Evolutionary conservation across 2,329 filamentous ascomycete species (phyloP).

Genomic region (Pseudogymnoascus sp.): DNA sequence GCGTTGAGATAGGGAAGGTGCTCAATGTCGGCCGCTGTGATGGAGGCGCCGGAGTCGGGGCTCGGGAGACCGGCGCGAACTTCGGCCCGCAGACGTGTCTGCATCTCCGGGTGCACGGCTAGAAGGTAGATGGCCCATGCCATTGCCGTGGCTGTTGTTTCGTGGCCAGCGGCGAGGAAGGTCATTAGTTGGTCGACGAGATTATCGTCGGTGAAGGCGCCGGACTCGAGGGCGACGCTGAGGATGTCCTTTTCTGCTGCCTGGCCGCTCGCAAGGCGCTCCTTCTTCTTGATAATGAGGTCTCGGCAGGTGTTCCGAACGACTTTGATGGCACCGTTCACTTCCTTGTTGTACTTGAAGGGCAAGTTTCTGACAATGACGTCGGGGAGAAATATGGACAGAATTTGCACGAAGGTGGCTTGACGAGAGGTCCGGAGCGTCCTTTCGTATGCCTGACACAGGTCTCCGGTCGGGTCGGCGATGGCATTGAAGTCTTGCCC

Average conservation of each 20-base stretch:
- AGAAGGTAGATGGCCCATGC: slow-evolving; percentile 70
- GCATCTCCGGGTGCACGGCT: slow-evolving; percentile 55
- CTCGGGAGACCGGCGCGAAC: slow-evolving; percentile 53
- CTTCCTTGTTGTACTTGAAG: slow-evolving; percentile 59
- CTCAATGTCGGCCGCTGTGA: slow-evolving; percentile 55
- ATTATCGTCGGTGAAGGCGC: slow-evolving; percentile 67
- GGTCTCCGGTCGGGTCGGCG: slow-evolving; percentile 47
- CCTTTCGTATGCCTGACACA: slow-evolving; percentile 48
- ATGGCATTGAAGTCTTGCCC: slow-evolving; percentile 64
- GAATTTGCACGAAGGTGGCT: slow-evolving; percentile 47
- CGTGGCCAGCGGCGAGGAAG: slow-evolving; percentile 74
- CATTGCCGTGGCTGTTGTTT: slow-evolving; percentile 68
- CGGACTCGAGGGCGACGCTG: slow-evolving; percentile 68
- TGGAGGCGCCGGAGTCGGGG: slow-evolving; percentile 31
- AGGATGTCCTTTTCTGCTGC: slow-evolving; percentile 63
- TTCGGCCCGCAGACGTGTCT: slow-evolving; percentile 60
- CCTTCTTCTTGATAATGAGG: slow-evolving; percentile 64
- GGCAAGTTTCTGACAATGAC: slow-evolving; percentile 58
- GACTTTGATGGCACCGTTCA: slow-evolving; percentile 45
- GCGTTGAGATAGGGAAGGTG: slow-evolving; percentile 71
- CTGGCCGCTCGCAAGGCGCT: slow-evolving; percentile 38
- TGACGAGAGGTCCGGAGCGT: slow-evolving; percentile 46
- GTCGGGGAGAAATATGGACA: slow-evolving; percentile 54
- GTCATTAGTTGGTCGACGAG: slow-evolving; percentile 89
- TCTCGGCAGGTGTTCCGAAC: slow-evolving; percentile 60